phyloP scores from a whole-genome alignment of 2,329 filamentous ascomycete genomes.

The Blastomyces silverae region DNA sequence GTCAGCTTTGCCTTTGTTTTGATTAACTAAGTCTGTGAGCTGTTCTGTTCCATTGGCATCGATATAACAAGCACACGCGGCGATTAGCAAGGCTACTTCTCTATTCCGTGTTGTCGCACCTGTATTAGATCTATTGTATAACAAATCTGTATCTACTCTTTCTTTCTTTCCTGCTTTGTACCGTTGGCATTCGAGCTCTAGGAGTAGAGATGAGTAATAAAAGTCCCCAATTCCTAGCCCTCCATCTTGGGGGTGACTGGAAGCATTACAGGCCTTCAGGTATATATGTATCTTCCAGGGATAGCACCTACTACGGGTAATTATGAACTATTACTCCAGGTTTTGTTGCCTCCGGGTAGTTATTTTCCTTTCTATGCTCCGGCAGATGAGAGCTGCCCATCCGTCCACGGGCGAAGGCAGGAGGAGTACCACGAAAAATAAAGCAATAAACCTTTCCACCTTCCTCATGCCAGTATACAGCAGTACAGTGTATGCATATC shows the following conservation, averaged over 20 bases:
- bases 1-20: slow-evolving; percentile 36
- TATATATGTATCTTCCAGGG: not conserved
- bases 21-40: slow-evolving; percentile 32
- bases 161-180: not conserved
- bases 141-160: not conserved
- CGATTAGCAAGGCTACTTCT: not conserved
- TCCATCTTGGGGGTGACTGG: not conserved
- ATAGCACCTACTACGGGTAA: not conserved
- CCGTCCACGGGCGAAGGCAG: not conserved
- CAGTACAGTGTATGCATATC: not conserved
- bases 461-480: not conserved
- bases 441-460: not conserved
- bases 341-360: not conserved
- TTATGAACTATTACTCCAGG: not conserved
- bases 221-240: not conserved
- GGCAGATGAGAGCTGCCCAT: not conserved
- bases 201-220: not conserved
- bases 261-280: not conserved
- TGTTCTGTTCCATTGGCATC: slow-evolving; percentile 45
- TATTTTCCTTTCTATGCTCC: not conserved
- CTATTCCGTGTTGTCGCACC: not conserved
- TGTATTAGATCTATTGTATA: not conserved
- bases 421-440: not conserved
- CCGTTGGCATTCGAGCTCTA: not conserved
- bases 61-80: slow-evolving; percentile 30